Conservation (phyloP, 2,329 filamentous ascomycete species). For the Aspergillus glaucus region DNA sequence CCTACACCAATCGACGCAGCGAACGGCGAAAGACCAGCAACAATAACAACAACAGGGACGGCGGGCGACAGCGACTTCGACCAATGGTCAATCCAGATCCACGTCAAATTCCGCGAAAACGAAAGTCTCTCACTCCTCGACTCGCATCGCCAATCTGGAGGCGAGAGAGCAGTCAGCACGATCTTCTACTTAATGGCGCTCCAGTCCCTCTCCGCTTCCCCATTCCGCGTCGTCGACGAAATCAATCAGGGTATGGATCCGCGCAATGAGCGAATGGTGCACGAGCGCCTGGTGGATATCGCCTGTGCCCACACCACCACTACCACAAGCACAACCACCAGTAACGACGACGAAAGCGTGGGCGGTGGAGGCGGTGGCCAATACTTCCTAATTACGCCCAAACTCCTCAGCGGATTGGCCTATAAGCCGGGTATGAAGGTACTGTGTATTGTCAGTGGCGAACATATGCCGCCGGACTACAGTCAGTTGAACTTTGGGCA, state of each 20-base stretch:
- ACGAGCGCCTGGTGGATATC: conserved; percentile 96
- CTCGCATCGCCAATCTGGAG: conserved; percentile 89
- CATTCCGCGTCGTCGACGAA: conserved; percentile 97
- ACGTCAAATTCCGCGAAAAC: conserved; percentile 85
- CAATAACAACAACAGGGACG: conserved; percentile 11
- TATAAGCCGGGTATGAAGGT: conserved; percentile 91
- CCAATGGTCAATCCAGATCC: conserved; percentile 86
- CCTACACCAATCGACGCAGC: conserved; percentile 17
- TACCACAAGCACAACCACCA: conserved; percentile 32
- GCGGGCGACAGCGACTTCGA: conserved; percentile 68
- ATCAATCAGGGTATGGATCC: conserved; percentile 99
- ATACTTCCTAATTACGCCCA: conserved; percentile 98
- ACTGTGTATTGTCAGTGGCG: conserved; percentile 86
- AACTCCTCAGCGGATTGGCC: conserved; percentile 75
- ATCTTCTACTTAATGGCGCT: conserved; percentile 99
- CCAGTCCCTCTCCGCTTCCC: conserved; percentile 85
- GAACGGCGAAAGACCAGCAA: neutral
- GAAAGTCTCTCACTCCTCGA: conserved; percentile 81
- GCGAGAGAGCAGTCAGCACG: conserved; percentile 90
- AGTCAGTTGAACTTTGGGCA: conserved; percentile 30
- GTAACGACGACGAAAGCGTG: conserved; percentile 30
- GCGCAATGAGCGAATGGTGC: conserved; percentile 95
- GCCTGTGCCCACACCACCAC: conserved; percentile 54
- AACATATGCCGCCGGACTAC: conserved; percentile 46
- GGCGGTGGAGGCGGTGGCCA: conserved; percentile 47